Evolutionary conservation across 345 rosid genomes (phyloP).

Genomic region (Odontarrhena argentea): DNA sequence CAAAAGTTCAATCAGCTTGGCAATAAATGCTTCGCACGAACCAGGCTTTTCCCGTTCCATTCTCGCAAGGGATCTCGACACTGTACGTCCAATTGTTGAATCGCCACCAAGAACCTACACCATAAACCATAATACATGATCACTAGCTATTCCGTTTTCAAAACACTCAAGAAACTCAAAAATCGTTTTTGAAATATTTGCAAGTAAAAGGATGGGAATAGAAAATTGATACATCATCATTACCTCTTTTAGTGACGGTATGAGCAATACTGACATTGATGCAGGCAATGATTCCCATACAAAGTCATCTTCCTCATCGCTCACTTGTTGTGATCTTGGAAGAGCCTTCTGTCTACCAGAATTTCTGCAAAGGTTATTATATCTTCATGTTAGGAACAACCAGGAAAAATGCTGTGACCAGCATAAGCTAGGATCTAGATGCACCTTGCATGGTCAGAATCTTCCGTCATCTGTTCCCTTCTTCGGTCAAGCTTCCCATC

Average conservation of each 20-base stretch:
- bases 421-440: constrained; percentile 22
- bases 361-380: constrained; percentile 46
- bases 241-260: constrained; percentile 92
- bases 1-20: constrained; percentile 69
- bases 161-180: neutral
- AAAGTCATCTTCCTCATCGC: constrained; percentile 68
- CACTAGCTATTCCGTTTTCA: neutral
- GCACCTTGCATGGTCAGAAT: constrained; percentile 77
- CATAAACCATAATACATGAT: constrained; percentile 22
- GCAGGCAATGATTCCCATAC: constrained; percentile 59
- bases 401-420: neutral
- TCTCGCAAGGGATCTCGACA: constrained; percentile 56
- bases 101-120: constrained; percentile 64
- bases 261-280: constrained; percentile 72
- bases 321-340: constrained; percentile 53
- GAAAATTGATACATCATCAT: neutral
- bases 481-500: constrained; percentile 58
- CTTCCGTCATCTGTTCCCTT: constrained; percentile 55
- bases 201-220: neutral
- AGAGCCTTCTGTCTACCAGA: constrained; percentile 54
- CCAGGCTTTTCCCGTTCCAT: constrained; percentile 83
- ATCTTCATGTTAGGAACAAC: constrained; percentile 29
- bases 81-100: constrained; percentile 56
- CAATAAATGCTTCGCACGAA: constrained; percentile 72
- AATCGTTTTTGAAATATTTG: neutral